phyloP scores from a whole-genome alignment of 352 stramenopile genomes.

The Phytophthora palmivora region DNA sequence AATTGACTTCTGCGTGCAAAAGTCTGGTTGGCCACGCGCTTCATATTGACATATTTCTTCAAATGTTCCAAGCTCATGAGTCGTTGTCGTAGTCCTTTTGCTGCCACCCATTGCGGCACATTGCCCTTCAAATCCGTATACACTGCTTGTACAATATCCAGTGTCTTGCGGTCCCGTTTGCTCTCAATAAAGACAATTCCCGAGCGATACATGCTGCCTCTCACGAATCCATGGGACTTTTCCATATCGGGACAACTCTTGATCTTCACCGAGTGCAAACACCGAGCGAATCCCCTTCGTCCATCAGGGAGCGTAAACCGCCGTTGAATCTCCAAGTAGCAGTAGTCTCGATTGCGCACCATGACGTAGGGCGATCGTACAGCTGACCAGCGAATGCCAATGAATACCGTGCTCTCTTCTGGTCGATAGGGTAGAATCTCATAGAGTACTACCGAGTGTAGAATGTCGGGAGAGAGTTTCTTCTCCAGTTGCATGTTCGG shows the following conservation, averaged over 20 bases:
- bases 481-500: slow-evolving; percentile 79
- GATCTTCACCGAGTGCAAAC: slow-evolving; percentile 88
- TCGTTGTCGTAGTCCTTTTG: slow-evolving; percentile 59
- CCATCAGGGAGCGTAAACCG: slow-evolving; percentile 66
- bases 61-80: slow-evolving; percentile 83
- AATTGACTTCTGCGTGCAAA: slow-evolving; percentile 73
- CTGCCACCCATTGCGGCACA: slow-evolving; percentile 73
- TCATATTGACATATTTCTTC: slow-evolving; percentile 86
- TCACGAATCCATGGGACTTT: slow-evolving; percentile 77
- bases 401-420: slow-evolving; percentile 64
- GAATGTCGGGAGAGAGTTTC: slow-evolving; percentile 74
- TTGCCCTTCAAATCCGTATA: slow-evolving; percentile 86
- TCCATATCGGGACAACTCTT: slow-evolving; percentile 86
- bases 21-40: slow-evolving; percentile 75
- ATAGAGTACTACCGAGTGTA: slow-evolving; percentile 85
- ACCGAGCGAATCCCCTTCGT: slow-evolving; percentile 70
- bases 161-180: slow-evolving; percentile 71
- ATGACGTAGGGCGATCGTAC: slow-evolving; percentile 76
- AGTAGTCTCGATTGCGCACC: slow-evolving; percentile 80
- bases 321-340: slow-evolving; percentile 82
- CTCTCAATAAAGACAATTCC: slow-evolving; percentile 83
- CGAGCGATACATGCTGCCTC: slow-evolving; percentile 85
- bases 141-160: slow-evolving; percentile 82
- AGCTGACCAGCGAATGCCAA: slow-evolving; percentile 81
- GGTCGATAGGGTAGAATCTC: slow-evolving; percentile 69